Conservation (phyloP, 78 protist species). For the Chrysochromulina tobinii region DNA sequence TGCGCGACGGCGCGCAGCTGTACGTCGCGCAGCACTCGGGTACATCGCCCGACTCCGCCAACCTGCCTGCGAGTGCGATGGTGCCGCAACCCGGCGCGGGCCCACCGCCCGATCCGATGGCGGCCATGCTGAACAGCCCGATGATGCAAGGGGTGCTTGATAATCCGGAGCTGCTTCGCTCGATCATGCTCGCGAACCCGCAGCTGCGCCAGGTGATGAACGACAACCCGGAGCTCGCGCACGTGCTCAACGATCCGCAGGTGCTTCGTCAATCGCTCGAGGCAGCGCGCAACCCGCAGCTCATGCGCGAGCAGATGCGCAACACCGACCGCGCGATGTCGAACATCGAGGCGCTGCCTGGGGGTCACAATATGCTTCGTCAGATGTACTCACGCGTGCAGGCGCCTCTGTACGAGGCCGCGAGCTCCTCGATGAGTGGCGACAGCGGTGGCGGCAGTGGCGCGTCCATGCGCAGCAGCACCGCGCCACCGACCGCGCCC, state of each 20-base stretch:
- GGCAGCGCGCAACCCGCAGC: constrained; percentile 66
- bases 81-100: constrained; percentile 20
- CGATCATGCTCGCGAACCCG: constrained; percentile 74
- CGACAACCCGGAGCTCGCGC: constrained; percentile 85
- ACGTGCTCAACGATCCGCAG: constrained; percentile 76
- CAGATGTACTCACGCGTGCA: constrained; percentile 80
- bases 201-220: constrained; percentile 74
- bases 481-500: neutral
- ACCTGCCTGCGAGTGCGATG: neutral
- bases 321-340: constrained; percentile 81
- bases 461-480: neutral
- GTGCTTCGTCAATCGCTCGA: constrained; percentile 73
- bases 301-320: constrained; percentile 89
- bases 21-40: neutral
- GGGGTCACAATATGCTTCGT: constrained; percentile 78
- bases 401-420: constrained; percentile 72
- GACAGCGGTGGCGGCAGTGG: neutral
- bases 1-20: constrained; percentile 44
- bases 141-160: constrained; percentile 61
- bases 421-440: neutral
- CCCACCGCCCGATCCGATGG: constrained; percentile 43
- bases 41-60: neutral
- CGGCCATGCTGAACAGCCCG: constrained; percentile 66
- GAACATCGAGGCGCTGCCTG: constrained; percentile 84
- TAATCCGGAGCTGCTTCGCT: constrained; percentile 76